These are phyloP conservation scores for Wickerhamomyces bovis DNA, from an alignment of 805 yeast species.

Conservation along the genomic window DNA sequence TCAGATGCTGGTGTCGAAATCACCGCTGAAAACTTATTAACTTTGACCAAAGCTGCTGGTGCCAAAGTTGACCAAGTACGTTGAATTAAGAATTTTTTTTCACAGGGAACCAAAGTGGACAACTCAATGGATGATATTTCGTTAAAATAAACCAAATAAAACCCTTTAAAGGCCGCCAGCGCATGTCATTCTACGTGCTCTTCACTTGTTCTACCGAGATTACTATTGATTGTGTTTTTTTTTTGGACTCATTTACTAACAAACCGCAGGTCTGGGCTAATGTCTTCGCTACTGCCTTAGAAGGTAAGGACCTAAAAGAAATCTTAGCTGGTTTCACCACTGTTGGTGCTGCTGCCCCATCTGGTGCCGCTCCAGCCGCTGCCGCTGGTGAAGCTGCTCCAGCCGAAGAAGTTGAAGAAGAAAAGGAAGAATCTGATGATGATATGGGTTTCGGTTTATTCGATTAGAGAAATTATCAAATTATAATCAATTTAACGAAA, in stretches of 20 bases:
- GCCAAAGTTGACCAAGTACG: conserved; percentile 57
- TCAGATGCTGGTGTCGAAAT: conserved; percentile 96
- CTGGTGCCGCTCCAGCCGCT: conserved; percentile 42
- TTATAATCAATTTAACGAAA: not conserved
- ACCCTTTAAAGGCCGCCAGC: not conserved
- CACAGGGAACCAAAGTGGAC: not conserved
- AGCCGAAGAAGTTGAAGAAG: conserved; percentile 56
- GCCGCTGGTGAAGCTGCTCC: conserved; percentile 47
- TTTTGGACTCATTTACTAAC: conserved; percentile 19
- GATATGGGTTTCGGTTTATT: conserved; percentile 92
- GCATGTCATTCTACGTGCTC: not conserved
- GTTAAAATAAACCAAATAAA: no score
- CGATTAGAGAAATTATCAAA: conserved; percentile 44
- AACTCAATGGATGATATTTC: not conserved
- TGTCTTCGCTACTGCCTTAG: conserved; percentile 76
- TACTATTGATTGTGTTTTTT: not conserved
- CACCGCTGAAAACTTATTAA: conserved; percentile 72
- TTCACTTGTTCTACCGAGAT: not conserved
- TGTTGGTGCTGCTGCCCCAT: conserved; percentile 45
- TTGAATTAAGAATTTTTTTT: conserved; percentile 2
- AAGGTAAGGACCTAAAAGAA: conserved; percentile 68
- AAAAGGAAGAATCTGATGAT: conserved; percentile 64
- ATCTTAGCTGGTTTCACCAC: conserved; percentile 54
- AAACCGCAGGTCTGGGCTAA: conserved; percentile 61
- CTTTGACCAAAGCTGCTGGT: conserved; percentile 72